phyloP scores from a whole-genome alignment of 495 filamentous ascomycete species.

The Evernia prunastri region DNA sequence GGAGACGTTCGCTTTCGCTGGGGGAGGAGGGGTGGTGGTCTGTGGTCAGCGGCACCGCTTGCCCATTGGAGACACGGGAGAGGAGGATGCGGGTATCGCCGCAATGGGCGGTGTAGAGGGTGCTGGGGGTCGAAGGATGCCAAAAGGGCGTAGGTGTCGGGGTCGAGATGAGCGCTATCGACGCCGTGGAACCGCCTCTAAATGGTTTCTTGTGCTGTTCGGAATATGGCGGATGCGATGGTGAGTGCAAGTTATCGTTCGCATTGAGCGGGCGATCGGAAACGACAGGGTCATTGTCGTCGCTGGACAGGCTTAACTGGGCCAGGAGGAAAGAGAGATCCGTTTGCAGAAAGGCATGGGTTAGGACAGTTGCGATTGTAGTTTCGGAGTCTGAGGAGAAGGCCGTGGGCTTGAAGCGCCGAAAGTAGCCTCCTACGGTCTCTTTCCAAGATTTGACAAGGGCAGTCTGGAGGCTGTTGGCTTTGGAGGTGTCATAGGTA shows the following conservation, averaged over 20 bases:
- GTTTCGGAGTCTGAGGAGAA: slow-evolving; percentile 41
- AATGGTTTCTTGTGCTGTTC: slow-evolving; percentile 79
- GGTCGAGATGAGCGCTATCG: slow-evolving; percentile 81
- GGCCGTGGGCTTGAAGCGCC: slow-evolving; percentile 69
- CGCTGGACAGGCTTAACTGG: slow-evolving; percentile 57
- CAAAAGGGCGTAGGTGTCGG: slow-evolving; percentile 88
- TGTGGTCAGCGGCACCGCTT: slow-evolving; percentile 70
- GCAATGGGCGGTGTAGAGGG: slow-evolving; percentile 81
- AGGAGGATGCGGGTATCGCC: slow-evolving; percentile 89
- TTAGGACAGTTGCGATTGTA: slow-evolving; percentile 58
- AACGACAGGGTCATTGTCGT: slow-evolving; percentile 60
- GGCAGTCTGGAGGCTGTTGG: slow-evolving; percentile 54
- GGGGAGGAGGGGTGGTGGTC: slow-evolving; percentile 90
- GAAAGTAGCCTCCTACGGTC: slow-evolving; percentile 89
- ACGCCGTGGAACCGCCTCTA: slow-evolving; percentile 86
- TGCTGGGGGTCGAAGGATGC: slow-evolving; percentile 79
- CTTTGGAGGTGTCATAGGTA: slow-evolving; percentile 20
- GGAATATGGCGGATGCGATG: slow-evolving; percentile 48
- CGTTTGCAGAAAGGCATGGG: slow-evolving; percentile 85
- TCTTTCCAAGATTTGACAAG: slow-evolving; percentile 74
- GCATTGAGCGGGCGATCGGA: slow-evolving; percentile 72
- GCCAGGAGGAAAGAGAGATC: slow-evolving; percentile 89
- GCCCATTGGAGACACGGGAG: slow-evolving; percentile 71
- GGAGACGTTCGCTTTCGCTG: slow-evolving; percentile 70
- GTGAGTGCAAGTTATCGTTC: slow-evolving; percentile 68